A percentile compares a stretch with the other conserved stretches of the same genome.
Evolutionary conservation across 2,329 filamentous ascomycete species (phyloP).

Genomic region (Fonsecaea monophora): DNA sequence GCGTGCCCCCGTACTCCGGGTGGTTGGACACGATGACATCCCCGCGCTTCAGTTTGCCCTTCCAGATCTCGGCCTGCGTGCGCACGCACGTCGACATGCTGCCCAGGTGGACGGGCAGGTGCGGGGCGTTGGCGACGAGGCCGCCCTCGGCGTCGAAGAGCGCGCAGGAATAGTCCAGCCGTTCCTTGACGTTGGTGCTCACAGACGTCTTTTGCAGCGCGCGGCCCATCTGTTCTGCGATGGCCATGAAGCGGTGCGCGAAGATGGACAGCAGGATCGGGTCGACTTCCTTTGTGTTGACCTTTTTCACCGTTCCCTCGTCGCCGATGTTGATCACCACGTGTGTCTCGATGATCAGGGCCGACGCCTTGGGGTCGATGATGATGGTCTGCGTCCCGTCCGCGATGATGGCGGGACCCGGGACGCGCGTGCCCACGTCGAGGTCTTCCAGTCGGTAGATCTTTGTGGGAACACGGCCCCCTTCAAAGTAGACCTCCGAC

Average conservation of each 20-base stretch:
- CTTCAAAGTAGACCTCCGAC: conserved; percentile 82
- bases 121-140: conserved; percentile 76
- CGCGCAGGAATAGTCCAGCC: conserved; percentile 78
- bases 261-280: conserved; percentile 63
- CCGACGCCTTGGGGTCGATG: conserved; percentile 77
- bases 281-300: conserved; percentile 47
- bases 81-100: conserved; percentile 81
- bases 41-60: conserved; percentile 75
- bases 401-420: conserved; percentile 83
- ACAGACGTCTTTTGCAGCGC: conserved; percentile 64
- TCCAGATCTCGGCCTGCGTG: conserved; percentile 79
- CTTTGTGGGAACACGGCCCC: conserved; percentile 76
- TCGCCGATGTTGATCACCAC: conserved; percentile 84
- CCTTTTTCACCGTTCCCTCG: conserved; percentile 43
- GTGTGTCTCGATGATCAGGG: conserved; percentile 81
- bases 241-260: conserved; percentile 64
- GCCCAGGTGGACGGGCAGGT: conserved; percentile 78
- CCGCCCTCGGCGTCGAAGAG: conserved; percentile 75
- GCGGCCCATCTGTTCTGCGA: conserved; percentile 65
- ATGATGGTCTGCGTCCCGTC: conserved; percentile 83
- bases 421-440: conserved; percentile 72
- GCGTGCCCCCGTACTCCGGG: conserved; percentile 82
- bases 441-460: conserved; percentile 83
- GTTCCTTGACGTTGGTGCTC: conserved; percentile 77
- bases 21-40: conserved; percentile 87